A percentile compares a stretch with the other conserved stretches of the same genome.
Conservation (phyloP, 1,139 yeast species). For the Blastobotrys illinoisensis region DNA sequence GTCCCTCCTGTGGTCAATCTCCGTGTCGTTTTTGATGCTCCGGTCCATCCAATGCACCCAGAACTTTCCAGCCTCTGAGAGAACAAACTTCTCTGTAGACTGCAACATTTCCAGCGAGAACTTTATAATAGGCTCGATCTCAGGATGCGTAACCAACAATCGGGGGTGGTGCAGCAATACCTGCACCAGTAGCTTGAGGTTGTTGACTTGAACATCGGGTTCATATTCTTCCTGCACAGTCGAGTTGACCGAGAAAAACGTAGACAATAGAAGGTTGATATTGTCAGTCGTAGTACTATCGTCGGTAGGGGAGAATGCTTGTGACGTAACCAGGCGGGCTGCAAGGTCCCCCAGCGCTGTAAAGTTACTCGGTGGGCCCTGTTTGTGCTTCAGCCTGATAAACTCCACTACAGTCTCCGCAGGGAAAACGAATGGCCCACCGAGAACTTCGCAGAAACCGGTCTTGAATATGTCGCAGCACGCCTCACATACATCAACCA, state of each 20-base stretch:
- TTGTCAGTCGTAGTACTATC: constrained; percentile 6
- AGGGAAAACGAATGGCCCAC: constrained; percentile 56
- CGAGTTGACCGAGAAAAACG: constrained; percentile 14
- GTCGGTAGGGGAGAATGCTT: constrained; percentile 3
- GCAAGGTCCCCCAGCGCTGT: constrained; percentile 29
- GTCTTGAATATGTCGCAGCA: constrained; percentile 52
- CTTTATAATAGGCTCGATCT: constrained; percentile 16
- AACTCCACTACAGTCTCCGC: constrained; percentile 42
- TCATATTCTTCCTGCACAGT: constrained; percentile 16
- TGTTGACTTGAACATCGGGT: constrained; percentile 24
- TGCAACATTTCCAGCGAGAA: constrained; percentile 41
- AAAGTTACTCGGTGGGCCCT: constrained; percentile 22
- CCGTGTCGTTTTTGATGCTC: not conserved
- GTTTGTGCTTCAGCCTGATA: constrained; percentile 37
- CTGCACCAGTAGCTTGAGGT: constrained; percentile 25
- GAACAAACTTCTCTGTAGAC: constrained; percentile 59
- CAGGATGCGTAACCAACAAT: constrained; percentile 15
- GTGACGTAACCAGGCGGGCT: constrained; percentile 25
- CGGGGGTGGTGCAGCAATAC: constrained; percentile 16
- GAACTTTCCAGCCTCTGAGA: constrained; percentile 57
- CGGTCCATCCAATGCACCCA: constrained; percentile 50
- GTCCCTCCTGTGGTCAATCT: constrained; percentile 10
- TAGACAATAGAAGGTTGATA: constrained; percentile 16
- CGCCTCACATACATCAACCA: constrained; percentile 47
- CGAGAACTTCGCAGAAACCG: constrained; percentile 67